These are phyloP conservation scores for Salix udensis DNA, from an alignment of 345 rosid species.

Conservation along the genomic window DNA sequence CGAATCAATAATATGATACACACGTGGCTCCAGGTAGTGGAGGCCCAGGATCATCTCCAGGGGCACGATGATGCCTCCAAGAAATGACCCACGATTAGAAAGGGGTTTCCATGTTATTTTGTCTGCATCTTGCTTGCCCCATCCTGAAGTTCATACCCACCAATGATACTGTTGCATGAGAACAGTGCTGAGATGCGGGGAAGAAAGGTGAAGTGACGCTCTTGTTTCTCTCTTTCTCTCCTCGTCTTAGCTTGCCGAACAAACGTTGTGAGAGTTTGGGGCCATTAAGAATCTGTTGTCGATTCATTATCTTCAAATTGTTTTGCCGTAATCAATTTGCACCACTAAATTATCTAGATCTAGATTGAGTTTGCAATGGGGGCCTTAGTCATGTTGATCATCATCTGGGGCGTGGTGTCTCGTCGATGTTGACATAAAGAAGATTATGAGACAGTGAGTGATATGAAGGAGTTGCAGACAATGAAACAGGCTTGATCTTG, in stretches of 20 bases:
- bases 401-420: slow-evolving; percentile 16
- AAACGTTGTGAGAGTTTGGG: neutral
- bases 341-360: neutral
- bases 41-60: slow-evolving; percentile 8
- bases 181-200: neutral
- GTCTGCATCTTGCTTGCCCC: slow-evolving; percentile 3
- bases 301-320: neutral
- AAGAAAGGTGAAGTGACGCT: neutral
- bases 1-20: slow-evolving; percentile 19
- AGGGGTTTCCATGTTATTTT: neutral
- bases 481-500: slow-evolving; percentile 16
- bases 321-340: neutral
- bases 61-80: neutral
- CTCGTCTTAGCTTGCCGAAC: neutral
- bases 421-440: slow-evolving; percentile 26
- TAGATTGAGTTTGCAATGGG: neutral
- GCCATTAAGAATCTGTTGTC: neutral
- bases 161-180: neutral
- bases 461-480: slow-evolving; percentile 25
- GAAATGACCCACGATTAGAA: slow-evolving; percentile 6
- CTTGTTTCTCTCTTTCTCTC: neutral
- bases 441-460: slow-evolving; percentile 20
- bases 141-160: no score
- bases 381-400: neutral
- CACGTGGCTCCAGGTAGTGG: slow-evolving; percentile 13